phyloP scores from a whole-genome alignment of 768 basidiomycete species.

The Pisolithus albus region DNA sequence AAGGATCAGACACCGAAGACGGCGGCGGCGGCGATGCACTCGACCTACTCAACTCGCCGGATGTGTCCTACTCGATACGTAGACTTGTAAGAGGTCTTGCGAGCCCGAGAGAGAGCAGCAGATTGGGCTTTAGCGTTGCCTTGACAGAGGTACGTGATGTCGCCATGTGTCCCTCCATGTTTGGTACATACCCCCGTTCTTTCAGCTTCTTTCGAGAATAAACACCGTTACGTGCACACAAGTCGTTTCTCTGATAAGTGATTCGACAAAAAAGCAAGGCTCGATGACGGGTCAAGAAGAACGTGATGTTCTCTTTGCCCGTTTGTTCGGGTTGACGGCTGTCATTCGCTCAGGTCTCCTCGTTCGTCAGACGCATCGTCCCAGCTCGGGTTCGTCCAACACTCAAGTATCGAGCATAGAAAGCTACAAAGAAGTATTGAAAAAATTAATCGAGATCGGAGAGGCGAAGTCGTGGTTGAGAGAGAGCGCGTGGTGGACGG shows the following conservation, averaged over 20 bases:
- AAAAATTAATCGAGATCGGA: slow-evolving; percentile 59
- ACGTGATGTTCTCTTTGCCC: slow-evolving; percentile 86
- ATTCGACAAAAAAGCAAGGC: slow-evolving; percentile 62
- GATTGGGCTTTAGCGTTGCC: slow-evolving; percentile 93
- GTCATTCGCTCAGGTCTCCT: slow-evolving; percentile 82
- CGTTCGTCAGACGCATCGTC: slow-evolving; percentile 51
- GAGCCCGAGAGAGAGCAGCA: slow-evolving; percentile 87
- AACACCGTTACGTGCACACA: slow-evolving; percentile 72
- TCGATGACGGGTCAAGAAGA: slow-evolving; percentile 89
- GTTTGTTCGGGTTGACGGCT: slow-evolving; percentile 83
- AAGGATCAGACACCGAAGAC: slow-evolving; percentile 35
- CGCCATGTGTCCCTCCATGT: neutral
- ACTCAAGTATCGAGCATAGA: slow-evolving; percentile 49
- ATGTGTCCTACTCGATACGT: slow-evolving; percentile 89
- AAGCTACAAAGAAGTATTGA: slow-evolving; percentile 53
- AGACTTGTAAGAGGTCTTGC: slow-evolving; percentile 83
- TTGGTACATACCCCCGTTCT: slow-evolving; percentile 1
- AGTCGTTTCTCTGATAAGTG: slow-evolving; percentile 67
- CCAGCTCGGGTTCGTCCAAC: slow-evolving; percentile 46
- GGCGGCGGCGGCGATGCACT: slow-evolving; percentile 40
- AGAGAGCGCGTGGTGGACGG: slow-evolving; percentile 86
- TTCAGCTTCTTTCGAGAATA: slow-evolving; percentile 71
- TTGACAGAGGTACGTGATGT: slow-evolving; percentile 75
- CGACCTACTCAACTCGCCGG: slow-evolving; percentile 72
- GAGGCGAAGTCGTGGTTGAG: slow-evolving; percentile 85